Percentiles rank a stretch among this genome's conserved stretches.
Evolutionary conservation across 1,139 yeast genomes (phyloP).

Genomic region (Meyerozyma sp.): DNA sequence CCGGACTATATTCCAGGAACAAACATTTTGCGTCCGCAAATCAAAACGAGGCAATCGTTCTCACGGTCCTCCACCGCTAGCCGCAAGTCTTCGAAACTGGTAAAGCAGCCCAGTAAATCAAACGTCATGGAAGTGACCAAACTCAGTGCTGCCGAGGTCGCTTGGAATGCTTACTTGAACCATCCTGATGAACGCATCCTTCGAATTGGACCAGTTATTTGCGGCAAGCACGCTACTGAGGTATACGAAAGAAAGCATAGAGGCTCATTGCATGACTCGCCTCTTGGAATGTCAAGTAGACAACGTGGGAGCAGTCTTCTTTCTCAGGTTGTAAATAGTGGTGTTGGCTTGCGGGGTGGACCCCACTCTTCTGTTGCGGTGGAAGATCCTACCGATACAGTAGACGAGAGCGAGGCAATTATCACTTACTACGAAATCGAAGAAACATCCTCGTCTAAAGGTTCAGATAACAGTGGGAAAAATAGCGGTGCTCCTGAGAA

Average conservation of each 20-base stretch:
- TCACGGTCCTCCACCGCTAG: conserved; percentile 16
- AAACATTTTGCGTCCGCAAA: conserved; percentile 49
- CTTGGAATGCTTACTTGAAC: conserved; percentile 58
- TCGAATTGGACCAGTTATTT: conserved; percentile 52
- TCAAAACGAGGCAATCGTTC: conserved; percentile 35
- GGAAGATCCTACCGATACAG: conserved; percentile 9
- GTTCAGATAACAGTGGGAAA: conserved; percentile 3
- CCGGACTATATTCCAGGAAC: conserved; percentile 53
- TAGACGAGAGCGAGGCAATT: conserved; percentile 27
- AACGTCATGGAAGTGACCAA: conserved; percentile 46
- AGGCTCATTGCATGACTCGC: conserved; percentile 58
- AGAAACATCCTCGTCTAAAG: conserved; percentile 8
- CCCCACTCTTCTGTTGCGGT: conserved; percentile 9
- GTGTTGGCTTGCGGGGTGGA: conserved; percentile 25
- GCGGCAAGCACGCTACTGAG: conserved; percentile 35
- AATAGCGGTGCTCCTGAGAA: conserved; percentile 1
- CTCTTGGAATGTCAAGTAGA: conserved; percentile 37
- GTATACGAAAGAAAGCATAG: conserved; percentile 50
- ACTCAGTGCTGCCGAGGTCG: conserved; percentile 55
- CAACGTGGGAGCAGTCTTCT: conserved; percentile 30
- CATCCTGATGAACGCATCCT: conserved; percentile 69
- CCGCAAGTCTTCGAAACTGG: conserved; percentile 10
- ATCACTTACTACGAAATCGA: conserved; percentile 21
- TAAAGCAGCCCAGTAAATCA: conserved; percentile 16
- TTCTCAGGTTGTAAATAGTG: conserved; percentile 55